A percentile compares a stretch with the other conserved stretches of the same genome.
Evolutionary conservation across 2,329 filamentous ascomycete species (phyloP).

Genomic region (Helotiales sp.): DNA sequence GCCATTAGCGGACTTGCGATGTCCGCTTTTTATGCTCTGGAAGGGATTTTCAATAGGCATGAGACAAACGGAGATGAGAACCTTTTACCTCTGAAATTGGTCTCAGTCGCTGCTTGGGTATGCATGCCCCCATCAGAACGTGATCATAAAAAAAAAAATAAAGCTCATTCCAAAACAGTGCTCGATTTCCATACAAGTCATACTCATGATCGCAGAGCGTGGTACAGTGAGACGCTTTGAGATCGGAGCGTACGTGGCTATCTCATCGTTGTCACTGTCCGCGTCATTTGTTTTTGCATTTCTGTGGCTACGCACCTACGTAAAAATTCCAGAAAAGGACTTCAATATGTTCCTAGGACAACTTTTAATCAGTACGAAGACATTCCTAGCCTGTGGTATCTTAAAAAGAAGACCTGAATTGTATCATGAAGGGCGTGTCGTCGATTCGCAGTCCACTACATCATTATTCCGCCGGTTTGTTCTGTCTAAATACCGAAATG

Average conservation of each 20-base stretch:
- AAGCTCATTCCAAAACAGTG: not conserved
- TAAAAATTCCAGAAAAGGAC: not conserved
- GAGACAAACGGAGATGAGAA: not conserved
- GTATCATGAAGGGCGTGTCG: not conserved
- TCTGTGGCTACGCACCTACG: not conserved
- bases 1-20: not conserved
- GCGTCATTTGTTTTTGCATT: not conserved
- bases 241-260: not conserved
- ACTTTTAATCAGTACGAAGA: not conserved
- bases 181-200: not conserved
- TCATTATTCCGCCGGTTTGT: not conserved
- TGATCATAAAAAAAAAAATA: not conserved
- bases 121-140: not conserved
- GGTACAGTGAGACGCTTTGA: not conserved
- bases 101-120: not conserved
- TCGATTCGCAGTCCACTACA: not conserved
- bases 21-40: not conserved
- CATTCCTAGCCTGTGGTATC: not conserved
- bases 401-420: not conserved
- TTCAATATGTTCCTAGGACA: not conserved
- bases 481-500: not conserved
- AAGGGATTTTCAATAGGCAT: not conserved
- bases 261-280: not conserved
- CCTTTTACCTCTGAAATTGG: not conserved
- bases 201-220: not conserved